Conservation (phyloP, 176 grass and related monocot genomes). For the Carex parvula region DNA sequence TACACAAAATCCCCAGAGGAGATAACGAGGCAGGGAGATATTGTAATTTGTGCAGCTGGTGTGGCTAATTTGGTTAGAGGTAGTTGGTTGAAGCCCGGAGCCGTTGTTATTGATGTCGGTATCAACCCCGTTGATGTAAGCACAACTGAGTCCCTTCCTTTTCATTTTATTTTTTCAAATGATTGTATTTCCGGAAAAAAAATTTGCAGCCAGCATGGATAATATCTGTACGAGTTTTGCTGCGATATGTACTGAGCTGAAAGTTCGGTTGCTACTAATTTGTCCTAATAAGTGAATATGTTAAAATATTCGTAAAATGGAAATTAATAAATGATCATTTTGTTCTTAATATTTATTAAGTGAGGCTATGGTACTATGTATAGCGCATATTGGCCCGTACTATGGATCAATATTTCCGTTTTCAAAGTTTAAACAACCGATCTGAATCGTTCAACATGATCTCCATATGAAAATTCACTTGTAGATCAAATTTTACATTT, state of each 20-base stretch:
- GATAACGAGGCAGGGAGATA: conserved; percentile 81
- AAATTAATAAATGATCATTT: no score
- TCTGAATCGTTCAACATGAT: no score
- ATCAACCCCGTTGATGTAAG: conserved; percentile 97
- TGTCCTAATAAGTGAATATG: neutral
- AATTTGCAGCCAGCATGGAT: neutral
- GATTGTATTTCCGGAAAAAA: neutral
- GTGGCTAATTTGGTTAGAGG: conserved; percentile 83
- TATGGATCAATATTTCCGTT: no score
- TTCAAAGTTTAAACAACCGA: no score
- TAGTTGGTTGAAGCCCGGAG: conserved; percentile 90
- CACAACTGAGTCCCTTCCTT: neutral
- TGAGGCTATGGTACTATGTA: no score
- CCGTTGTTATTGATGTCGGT: conserved; percentile 90
- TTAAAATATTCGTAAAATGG: no score
- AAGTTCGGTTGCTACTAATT: neutral
- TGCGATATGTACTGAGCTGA: neutral
- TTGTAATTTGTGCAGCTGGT: conserved; percentile 88
- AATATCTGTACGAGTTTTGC: neutral
- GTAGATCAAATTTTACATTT: no score
- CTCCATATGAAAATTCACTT: no score
- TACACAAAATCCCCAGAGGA: conserved; percentile 83
- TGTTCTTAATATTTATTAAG: no score
- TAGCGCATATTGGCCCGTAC: no score
- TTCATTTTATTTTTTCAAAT: neutral